These are phyloP conservation scores for Russula brevipes DNA, from an alignment of 768 basidiomycete genomes.

Conservation along the genomic window DNA sequence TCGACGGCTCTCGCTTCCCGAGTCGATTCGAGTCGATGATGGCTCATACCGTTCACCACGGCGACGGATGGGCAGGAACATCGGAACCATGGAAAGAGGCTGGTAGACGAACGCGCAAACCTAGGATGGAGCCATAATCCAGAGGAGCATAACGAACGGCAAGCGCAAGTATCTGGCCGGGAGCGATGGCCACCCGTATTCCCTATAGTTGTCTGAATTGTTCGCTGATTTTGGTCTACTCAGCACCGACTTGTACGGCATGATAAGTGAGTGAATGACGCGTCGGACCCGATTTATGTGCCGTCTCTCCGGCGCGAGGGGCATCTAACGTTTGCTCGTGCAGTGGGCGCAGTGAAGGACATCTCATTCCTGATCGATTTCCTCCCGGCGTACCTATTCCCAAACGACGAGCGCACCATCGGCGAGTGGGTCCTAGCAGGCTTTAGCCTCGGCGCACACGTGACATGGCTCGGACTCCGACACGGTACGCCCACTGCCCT, in stretches of 20 bases:
- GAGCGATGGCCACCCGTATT: not conserved
- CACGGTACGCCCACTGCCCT: conserved; percentile 33
- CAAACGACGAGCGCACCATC: conserved; percentile 53
- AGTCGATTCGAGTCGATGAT: not conserved
- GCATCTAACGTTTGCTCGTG: not conserved
- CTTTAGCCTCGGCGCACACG: conserved; percentile 79
- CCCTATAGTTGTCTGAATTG: not conserved
- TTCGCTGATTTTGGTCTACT: conserved; percentile 21
- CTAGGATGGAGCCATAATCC: conserved; percentile 34
- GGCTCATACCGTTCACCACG: no score
- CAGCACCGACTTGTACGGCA: conserved; percentile 47
- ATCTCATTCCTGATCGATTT: conserved; percentile 80
- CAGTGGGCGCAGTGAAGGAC: conserved; percentile 66
- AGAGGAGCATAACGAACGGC: conserved; percentile 38
- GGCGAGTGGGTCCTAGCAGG: conserved; percentile 69
- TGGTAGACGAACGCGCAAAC: conserved; percentile 38
- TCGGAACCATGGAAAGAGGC: conserved; percentile 47
- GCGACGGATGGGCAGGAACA: conserved; percentile 39
- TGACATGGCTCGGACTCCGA: conserved; percentile 67
- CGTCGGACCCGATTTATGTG: not conserved
- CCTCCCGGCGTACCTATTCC: conserved; percentile 69
- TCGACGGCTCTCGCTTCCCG: not conserved
- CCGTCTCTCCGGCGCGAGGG: not conserved
- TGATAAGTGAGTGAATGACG: conserved; percentile 35
- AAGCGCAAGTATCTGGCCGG: conserved; percentile 35